Base-by-base conservation (phyloP, 176 grass and related monocot species). In the Puccinellia tenuiflora region DNA sequence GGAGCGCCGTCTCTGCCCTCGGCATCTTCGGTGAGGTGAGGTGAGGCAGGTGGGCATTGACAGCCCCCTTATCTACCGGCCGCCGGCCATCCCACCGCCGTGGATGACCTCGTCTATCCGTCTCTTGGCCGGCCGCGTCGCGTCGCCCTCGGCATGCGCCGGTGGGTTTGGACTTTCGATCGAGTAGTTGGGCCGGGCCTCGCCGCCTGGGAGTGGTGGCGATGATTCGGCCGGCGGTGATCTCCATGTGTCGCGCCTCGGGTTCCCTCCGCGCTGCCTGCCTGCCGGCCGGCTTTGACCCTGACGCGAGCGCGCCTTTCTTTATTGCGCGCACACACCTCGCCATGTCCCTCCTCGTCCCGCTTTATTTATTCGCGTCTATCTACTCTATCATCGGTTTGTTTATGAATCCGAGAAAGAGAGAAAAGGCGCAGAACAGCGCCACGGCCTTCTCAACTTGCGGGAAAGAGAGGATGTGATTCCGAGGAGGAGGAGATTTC, bases 181-280 rank as follows among this genome's bases (percentile, higher is more conserved):
- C 43, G 9, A 17, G 61, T 53, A 28, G 56, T 22, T 55, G 38
- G 50, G 63, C 47, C 0, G 20, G 39, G n/a, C n/a, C n/a, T n/a
- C n/a, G n/a, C n/a, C n/a, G n/a, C n/a, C n/a, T n/a, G n/a, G n/a
- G n/a, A n/a, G n/a, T n/a, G n/a, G 37, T 40, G 61, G 16, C 16
- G n/a, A 24, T 2, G 68, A 24, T 16, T 24, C 21, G 51, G 83
- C 20, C 61, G 62, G 25, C 30, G 31, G 24, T 21, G 79, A 47
- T 11, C 74, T 79, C 80, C 80, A 79, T 63, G 74, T 84, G 86
- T 88, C 80, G 63, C 64, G 64, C 80, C 86, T 79, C 86, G 80
- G 80, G 80, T 54, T n/a, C 63, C n/a, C 9, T 10, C 72, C 72
- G 43, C 24, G 24, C 70, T 5, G 50, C 51, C 50, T 34, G 56